Conservation (phyloP, 371 early-diverging fungal species). For the Mucor plumbeus region DNA sequence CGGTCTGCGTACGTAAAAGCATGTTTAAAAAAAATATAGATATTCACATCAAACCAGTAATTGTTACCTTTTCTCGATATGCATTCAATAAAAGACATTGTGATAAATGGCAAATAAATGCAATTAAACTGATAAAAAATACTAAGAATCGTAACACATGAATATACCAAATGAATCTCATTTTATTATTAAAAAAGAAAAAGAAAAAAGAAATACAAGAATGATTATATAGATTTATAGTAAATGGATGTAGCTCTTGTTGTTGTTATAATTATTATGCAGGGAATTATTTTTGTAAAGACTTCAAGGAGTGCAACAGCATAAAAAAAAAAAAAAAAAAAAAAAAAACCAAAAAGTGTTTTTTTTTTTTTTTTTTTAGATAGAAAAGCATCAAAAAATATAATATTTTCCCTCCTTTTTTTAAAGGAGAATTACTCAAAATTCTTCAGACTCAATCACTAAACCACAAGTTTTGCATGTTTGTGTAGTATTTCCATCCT, state of each 20-base stretch:
- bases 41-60: background rate
- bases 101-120: constrained; percentile 28
- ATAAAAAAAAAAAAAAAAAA: too few species aligned
- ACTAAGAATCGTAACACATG: constrained; percentile 14
- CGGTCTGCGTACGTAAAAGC: constrained; percentile 19
- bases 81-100: constrained; percentile 34
- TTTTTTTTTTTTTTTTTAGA: background rate
- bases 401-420: constrained; percentile 3
- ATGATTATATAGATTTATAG: background rate
- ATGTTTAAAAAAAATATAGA: too few species aligned
- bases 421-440: constrained; percentile 40
- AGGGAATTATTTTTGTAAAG: constrained; percentile 15
- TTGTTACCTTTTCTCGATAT: constrained; percentile 36
- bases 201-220: background rate
- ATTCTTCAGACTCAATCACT: constrained; percentile 74
- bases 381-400: background rate
- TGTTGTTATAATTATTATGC: constrained; percentile 10
- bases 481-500: constrained; percentile 55
- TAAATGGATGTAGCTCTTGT: background rate
- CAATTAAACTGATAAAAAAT: constrained; percentile 26
- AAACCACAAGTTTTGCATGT: constrained; percentile 76
- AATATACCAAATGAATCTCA: constrained; percentile 6
- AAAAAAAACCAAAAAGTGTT: too few species aligned
- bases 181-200: constrained; percentile 5
- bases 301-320: constrained; percentile 13